A percentile compares a stretch with the other conserved stretches of the same genome.
phyloP scores from a whole-genome alignment of 495 filamentous ascomycete species.

The Symbiotaphrina buchneri region DNA sequence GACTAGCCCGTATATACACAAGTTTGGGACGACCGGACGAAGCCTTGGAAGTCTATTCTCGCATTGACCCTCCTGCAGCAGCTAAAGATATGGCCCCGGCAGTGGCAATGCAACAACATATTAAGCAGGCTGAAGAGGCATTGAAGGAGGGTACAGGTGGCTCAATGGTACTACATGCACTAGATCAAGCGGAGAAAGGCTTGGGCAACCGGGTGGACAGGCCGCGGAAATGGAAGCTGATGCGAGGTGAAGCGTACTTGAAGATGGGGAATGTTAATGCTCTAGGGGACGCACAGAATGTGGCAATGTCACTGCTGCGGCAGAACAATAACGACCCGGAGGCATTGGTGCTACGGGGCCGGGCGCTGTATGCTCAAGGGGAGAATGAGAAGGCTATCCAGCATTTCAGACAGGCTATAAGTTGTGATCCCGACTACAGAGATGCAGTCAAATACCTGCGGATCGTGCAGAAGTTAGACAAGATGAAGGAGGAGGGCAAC shows the following conservation, averaged over 20 bases:
- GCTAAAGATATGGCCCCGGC: slow-evolving; percentile 63
- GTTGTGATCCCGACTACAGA: slow-evolving; percentile 80
- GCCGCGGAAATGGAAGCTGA: slow-evolving; percentile 80
- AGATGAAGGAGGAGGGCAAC: slow-evolving; percentile 90
- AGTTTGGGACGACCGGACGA: slow-evolving; percentile 66
- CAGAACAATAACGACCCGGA: slow-evolving; percentile 82
- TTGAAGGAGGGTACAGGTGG: slow-evolving; percentile 48
- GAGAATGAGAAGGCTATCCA: slow-evolving; percentile 92
- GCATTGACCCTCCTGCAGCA: slow-evolving; percentile 53
- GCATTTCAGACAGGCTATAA: slow-evolving; percentile 73
- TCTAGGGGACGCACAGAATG: slow-evolving; percentile 73
- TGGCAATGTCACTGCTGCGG: slow-evolving; percentile 69
- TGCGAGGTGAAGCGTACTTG: slow-evolving; percentile 84
- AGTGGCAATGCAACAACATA: slow-evolving; percentile 60
- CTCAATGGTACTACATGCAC: slow-evolving; percentile 78
- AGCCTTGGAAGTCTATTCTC: slow-evolving; percentile 53
- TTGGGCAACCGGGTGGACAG: slow-evolving; percentile 49
- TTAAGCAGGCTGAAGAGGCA: slow-evolving; percentile 59
- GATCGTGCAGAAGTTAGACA: slow-evolving; percentile 73
- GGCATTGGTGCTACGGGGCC: slow-evolving; percentile 71
- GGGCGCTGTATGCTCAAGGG: slow-evolving; percentile 70
- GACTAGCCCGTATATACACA: slow-evolving; percentile 73
- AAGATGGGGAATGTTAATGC: slow-evolving; percentile 83
- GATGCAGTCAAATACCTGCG: slow-evolving; percentile 63
- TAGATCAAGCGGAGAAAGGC: slow-evolving; percentile 68